These are phyloP conservation scores for Mycena haematopus DNA, from an alignment of 768 basidiomycete genomes.

Conservation along the genomic window DNA sequence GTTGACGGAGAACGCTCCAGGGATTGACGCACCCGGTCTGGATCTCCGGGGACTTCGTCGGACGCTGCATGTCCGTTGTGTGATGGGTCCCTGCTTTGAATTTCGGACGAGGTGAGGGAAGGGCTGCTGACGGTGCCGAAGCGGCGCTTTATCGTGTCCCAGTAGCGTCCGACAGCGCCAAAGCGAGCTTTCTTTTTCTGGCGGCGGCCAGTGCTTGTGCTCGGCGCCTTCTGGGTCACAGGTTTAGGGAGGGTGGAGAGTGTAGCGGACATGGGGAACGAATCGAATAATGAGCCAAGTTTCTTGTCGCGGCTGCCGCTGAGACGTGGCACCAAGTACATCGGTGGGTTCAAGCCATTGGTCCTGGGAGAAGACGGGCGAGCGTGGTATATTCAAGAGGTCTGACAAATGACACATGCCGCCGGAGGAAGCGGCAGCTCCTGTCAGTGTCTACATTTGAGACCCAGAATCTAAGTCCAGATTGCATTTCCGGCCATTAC, in stretches of 20 bases:
- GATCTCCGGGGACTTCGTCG: constrained; percentile 17
- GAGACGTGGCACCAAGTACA: constrained; percentile 14
- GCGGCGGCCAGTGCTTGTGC: constrained; percentile 33
- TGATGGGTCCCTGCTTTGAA: neutral
- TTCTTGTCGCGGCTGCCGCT: constrained; percentile 17
- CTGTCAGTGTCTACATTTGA: neutral
- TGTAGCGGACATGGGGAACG: constrained; percentile 26
- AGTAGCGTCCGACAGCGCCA: constrained; percentile 46
- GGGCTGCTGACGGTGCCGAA: constrained; percentile 63
- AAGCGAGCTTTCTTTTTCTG: constrained; percentile 48
- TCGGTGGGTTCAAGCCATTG: constrained; percentile 21
- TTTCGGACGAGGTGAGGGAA: constrained; percentile 39
- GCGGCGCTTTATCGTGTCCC: constrained; percentile 59
- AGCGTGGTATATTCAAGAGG: constrained; percentile 1
- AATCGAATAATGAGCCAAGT: constrained; percentile 23
- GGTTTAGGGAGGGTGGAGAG: constrained; percentile 48
- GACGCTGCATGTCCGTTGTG: neutral
- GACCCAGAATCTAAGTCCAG: neutral
- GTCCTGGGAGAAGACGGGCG: constrained; percentile 14
- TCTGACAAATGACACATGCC: neutral
- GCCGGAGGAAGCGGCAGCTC: constrained; percentile 17
- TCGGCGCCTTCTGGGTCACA: constrained; percentile 40
- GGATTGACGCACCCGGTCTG: constrained; percentile 21
- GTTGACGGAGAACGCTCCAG: neutral
- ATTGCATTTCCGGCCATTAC: neutral